Evolutionary conservation across 1,284 basidiomycete genomes (phyloP).

Genomic region (Puccinia hordei): DNA sequence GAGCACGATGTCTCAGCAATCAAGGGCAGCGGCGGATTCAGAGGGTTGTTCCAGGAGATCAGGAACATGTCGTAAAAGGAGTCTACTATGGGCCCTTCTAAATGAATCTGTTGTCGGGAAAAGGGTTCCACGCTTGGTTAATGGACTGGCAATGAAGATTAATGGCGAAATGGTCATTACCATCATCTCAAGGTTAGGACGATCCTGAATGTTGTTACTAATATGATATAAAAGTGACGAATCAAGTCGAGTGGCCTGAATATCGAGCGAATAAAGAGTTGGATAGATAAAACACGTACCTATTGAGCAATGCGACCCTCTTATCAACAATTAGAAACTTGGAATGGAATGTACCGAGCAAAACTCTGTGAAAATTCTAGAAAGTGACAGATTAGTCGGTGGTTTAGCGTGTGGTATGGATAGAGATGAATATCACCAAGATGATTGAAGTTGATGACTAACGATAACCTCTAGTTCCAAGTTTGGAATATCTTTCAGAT

Average conservation of each 20-base stretch:
- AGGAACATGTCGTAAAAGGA: slow-evolving; percentile 74
- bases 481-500: slow-evolving; percentile 66
- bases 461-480: slow-evolving; percentile 68
- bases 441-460: slow-evolving; percentile 51
- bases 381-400: neutral
- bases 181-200: slow-evolving; percentile 71
- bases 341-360: slow-evolving; percentile 72
- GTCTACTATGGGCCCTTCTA: slow-evolving; percentile 72
- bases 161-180: neutral
- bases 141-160: neutral
- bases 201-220: slow-evolving; percentile 61
- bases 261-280: neutral
- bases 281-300: slow-evolving; percentile 60
- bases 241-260: too few species aligned
- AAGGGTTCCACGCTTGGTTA: neutral
- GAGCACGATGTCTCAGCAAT: slow-evolving; percentile 12
- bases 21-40: slow-evolving; percentile 66
- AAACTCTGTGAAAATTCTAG: slow-evolving; percentile 58
- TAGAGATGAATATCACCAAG: neutral
- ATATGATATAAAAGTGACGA: neutral
- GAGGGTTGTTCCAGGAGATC: slow-evolving; percentile 67
- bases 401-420: slow-evolving; percentile 18
- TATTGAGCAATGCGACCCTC: slow-evolving; percentile 71
- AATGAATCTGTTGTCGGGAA: slow-evolving; percentile 60
- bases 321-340: slow-evolving; percentile 76